Evolutionary conservation across 768 basidiomycete species (phyloP).

Genomic region (Mycena capillaripes): DNA sequence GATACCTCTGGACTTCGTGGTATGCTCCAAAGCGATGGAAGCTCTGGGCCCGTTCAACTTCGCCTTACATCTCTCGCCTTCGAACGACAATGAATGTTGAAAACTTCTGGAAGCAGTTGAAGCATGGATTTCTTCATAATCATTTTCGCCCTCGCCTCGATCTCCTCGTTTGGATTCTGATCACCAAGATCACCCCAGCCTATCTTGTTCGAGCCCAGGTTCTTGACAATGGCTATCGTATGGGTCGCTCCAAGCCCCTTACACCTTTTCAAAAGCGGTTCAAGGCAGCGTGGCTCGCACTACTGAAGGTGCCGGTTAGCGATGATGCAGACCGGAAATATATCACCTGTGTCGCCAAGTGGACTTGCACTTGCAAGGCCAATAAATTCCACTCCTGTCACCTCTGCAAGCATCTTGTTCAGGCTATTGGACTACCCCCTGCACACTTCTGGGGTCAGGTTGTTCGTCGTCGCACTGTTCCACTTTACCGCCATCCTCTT

Average conservation of each 20-base stretch:
- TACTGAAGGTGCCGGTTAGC: slow-evolving; percentile 14
- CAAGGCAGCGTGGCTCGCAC: slow-evolving; percentile 41
- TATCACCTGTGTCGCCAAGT: slow-evolving; percentile 33
- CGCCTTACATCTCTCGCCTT: slow-evolving; percentile 31
- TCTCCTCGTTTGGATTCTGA: slow-evolving; percentile 45
- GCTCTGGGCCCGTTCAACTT: slow-evolving; percentile 47
- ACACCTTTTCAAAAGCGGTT: slow-evolving; percentile 44
- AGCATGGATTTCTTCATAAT: slow-evolving; percentile 39
- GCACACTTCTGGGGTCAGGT: slow-evolving; percentile 38
- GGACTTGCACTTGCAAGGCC: slow-evolving; percentile 48
- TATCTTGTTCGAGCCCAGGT: slow-evolving; percentile 36
- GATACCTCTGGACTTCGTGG: slow-evolving; percentile 53
- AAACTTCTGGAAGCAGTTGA: slow-evolving; percentile 29
- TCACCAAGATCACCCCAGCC: slow-evolving; percentile 42
- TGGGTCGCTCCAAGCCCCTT: slow-evolving; percentile 41
- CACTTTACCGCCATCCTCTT: slow-evolving; percentile 41
- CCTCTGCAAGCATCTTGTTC: slow-evolving; percentile 52
- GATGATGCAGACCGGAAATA: slow-evolving; percentile 34
- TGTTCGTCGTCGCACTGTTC: slow-evolving; percentile 35
- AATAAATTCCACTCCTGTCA: slow-evolving; percentile 45
- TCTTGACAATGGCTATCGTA: slow-evolving; percentile 31
- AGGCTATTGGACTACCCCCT: slow-evolving; percentile 38
- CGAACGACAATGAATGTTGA: slow-evolving; percentile 40
- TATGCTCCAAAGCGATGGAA: slow-evolving; percentile 48
- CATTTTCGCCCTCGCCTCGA: slow-evolving; percentile 39